These are phyloP conservation scores for Rossbeevera mucosa DNA, from an alignment of 768 basidiomycete species.

Conservation along the genomic window DNA sequence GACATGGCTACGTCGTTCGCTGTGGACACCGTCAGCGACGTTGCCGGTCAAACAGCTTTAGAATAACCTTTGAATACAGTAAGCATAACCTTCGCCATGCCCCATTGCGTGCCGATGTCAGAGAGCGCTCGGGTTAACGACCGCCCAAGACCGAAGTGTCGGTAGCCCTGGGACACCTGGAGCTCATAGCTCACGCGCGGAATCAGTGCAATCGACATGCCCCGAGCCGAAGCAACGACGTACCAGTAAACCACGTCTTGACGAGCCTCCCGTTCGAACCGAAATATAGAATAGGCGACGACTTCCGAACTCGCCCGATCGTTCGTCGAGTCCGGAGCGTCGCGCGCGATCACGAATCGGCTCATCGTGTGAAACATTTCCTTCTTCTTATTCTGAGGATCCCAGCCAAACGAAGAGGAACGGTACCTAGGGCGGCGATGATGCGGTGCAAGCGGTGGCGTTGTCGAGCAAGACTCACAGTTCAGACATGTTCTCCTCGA, in stretches of 20 bases:
- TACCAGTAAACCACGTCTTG: constrained; percentile 71
- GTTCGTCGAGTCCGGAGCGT: constrained; percentile 9
- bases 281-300: constrained; percentile 53
- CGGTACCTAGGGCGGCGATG: constrained; percentile 41
- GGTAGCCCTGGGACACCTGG: constrained; percentile 47
- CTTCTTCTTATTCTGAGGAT: constrained; percentile 47
- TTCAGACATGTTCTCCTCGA: constrained; percentile 57
- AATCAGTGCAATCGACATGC: neutral
- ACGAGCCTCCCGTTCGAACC: constrained; percentile 66
- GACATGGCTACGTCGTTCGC: constrained; percentile 41
- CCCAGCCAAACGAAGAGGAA: constrained; percentile 62
- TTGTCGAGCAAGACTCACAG: constrained; percentile 27
- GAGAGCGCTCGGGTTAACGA: constrained; percentile 46
- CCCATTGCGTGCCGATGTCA: constrained; percentile 46
- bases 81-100: constrained; percentile 68
- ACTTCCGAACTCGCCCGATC: constrained; percentile 22
- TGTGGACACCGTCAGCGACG: constrained; percentile 22
- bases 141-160: constrained; percentile 57
- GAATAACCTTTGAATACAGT: constrained; percentile 70
- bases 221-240: constrained; percentile 3
- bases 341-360: constrained; percentile 52
- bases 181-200: constrained; percentile 62
- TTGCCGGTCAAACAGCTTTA: neutral
- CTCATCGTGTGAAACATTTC: constrained; percentile 60
- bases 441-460: neutral